A percentile compares a stretch with the other conserved stretches of the same genome.
These are phyloP conservation scores for Plectosphaerella plurivora DNA, from an alignment of 2,329 filamentous ascomycete species.

Conservation along the genomic window DNA sequence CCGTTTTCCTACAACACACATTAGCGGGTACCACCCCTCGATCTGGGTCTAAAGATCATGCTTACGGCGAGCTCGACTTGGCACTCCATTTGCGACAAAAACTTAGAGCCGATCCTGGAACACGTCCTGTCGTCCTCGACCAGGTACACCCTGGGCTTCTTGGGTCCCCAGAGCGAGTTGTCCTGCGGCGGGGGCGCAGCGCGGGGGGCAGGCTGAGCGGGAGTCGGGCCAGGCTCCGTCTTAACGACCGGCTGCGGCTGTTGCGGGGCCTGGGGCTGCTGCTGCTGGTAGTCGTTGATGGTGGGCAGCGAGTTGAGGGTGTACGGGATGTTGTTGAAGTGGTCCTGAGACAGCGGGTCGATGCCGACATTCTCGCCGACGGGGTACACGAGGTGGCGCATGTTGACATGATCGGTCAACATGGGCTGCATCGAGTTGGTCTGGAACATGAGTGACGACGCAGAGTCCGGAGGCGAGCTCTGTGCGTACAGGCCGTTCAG, in stretches of 20 bases:
- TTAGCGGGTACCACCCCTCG: neutral
- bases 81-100: conserved; percentile 61
- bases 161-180: conserved; percentile 51
- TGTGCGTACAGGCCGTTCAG: conserved; percentile 49
- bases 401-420: conserved; percentile 51
- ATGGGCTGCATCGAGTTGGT: conserved; percentile 31
- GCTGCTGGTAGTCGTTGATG: conserved; percentile 40
- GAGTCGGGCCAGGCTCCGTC: neutral
- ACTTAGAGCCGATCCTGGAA: conserved; percentile 64
- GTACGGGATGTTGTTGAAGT: conserved; percentile 93
- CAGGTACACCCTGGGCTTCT: conserved; percentile 76
- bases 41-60: conserved; percentile 9
- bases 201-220: conserved; percentile 17
- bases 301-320: conserved; percentile 61
- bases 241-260: neutral
- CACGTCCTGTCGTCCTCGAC: conserved; percentile 78
- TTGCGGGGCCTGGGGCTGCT: conserved; percentile 1
- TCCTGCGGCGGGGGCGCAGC: conserved; percentile 23
- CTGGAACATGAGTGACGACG: conserved; percentile 54
- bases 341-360: conserved; percentile 89
- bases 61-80: conserved; percentile 64
- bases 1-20: conserved; percentile 55
- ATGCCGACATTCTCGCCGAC: conserved; percentile 89
- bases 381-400: conserved; percentile 75
- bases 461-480: conserved; percentile 49